Base-by-base conservation (phyloP, 192 early-diverging fungal genomes). In the Backusella sp. region DNA sequence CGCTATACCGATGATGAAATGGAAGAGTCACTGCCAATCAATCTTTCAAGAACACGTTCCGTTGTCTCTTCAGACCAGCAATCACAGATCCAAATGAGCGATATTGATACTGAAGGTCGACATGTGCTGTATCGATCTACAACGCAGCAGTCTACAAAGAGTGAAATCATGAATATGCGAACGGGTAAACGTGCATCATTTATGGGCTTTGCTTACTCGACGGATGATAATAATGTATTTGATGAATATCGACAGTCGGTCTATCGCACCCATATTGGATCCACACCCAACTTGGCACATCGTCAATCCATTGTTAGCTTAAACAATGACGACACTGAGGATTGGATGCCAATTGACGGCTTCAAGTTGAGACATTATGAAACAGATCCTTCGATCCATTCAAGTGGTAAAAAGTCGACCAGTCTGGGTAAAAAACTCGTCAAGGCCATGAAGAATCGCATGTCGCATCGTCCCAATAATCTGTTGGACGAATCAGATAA, bases 121-220 rank as follows among this genome's bases (percentile, higher is more conserved):
- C 41, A 44, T 70, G 21, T 21, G 0, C 53, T 66, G 1, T 28
- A 72, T 35, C 68, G 79, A 12, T 52, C 74, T 8, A 4, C 14
- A 9, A 73, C 72, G 8, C 32, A 52, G 4, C 65, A 66, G 30
- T 59, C 72, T 23, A 66, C 75, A 26, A 56, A 41, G 12, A 81
- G 81, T 46, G 77, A 82, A 59, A 49, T 86, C 32, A 74, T 80
- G 44, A 82, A 84, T 46, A 84, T 86, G 76, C 19, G 68, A 15
- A 82, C 85, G 0, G 85, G 85, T 21, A 82, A 82, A 66, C 78
- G 85, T 34, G 46, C 77, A 11, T 86, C 85, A 3, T 86, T 86
- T 32, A 86, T 81, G 17, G 85, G 85, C 1, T 86, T 84, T 62
- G 85, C 80, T 19, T 86, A 75, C 66, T 83, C 82, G 15, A 77